Base-by-base conservation (phyloP, 202 grass and related monocot species). In the Setaria italica region DNA sequence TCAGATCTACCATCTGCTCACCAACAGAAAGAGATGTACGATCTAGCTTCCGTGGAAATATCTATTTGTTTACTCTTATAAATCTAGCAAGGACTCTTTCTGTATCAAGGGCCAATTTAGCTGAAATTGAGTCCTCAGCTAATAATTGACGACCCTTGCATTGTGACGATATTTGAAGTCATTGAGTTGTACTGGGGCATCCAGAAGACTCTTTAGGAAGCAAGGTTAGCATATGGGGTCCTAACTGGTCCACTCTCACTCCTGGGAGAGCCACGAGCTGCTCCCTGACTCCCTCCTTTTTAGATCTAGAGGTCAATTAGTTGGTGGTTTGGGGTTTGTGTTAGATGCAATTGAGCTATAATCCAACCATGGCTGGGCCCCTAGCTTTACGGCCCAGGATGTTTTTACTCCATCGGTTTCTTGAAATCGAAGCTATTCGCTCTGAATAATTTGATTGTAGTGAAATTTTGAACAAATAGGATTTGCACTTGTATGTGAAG, bases 11-110 rank as follows among this genome's bases (percentile, higher is more conserved):
- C 51, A 75, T 70, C 53, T 53, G 60, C n/a, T 81, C 77, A 76
- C 70, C 64, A 62, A 68, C 55, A 85, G 71, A 89, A 82, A 85
- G 45, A 53, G 77, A 89, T 51, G 45, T 35, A 46, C 32, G 78
- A 77, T 77, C 88, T 77, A 50, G 30, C 14, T 33, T 47, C 35
- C 50, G 34, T 9, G 5, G 60, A 71, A 80, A 37, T 20, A 71
- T 70, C 2, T 41, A 35, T 59, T 39, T 37, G 12, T 34, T 20
- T 20, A 33, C 49, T 59, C 62, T 16, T 11, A 5, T 25, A 62
- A 72, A 63, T 39, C 12, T 60, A 29, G 16, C 65, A 70, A 58
- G 50, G 80, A 82, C 53, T 34, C 10, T 15, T 51, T 54, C 30
- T 56, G 1, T 65, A 12, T 11, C 5, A 49, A 15, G 79, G 39